Base-by-base conservation (phyloP, 2,329 filamentous ascomycete species). In the Penicillium sp. region DNA sequence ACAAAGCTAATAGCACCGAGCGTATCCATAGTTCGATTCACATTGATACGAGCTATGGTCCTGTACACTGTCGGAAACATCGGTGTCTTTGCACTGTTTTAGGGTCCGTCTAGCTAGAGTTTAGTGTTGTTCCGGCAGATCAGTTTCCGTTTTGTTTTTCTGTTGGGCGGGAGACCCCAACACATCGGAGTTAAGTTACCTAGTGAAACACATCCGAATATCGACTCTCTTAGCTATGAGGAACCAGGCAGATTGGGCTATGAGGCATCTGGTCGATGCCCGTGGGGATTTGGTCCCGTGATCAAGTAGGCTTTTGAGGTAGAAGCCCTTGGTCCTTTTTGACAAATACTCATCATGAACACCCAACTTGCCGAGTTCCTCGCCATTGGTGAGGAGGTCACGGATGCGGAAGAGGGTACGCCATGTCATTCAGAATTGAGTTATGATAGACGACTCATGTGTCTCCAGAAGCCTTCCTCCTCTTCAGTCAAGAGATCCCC, bases 401-500 rank as follows among this genome's bases (percentile, higher is more conserved):
- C 72, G 29, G 81, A 85, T 66, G 74, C 79, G 41, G 82, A 84
- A 69, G 83, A 87, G 82, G 83, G 82, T 84, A 75, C 53, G 53
- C 51, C 23, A 16, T 16, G 28, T 15, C 28, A 39, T 28, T 45
- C 42, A 23, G 39, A 26, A 18, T 42, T 45, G 24, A 45, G 21
- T 6, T 41, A 31, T 33, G 33, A 42, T 36, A 21, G 13, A 28
- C 33, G 18, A 42, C 48, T 47, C 38, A 56, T 38, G 33, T 52
- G 31, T 39, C 46, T 21, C 44, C 49, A 96, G 93, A 97, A 76
- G 89, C 90, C 4, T 96, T 95, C 67, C 75, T 92, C 34, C 80
- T 96, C 50, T 96, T 95, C 77, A 87, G 90, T 41, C 85, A 88
- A 67, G 75, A 84, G 16, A 83, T 90, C 24, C 85, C 88, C 0